Conservation (phyloP, 805 yeast genomes). For the Saccharomyces mikatae region DNA sequence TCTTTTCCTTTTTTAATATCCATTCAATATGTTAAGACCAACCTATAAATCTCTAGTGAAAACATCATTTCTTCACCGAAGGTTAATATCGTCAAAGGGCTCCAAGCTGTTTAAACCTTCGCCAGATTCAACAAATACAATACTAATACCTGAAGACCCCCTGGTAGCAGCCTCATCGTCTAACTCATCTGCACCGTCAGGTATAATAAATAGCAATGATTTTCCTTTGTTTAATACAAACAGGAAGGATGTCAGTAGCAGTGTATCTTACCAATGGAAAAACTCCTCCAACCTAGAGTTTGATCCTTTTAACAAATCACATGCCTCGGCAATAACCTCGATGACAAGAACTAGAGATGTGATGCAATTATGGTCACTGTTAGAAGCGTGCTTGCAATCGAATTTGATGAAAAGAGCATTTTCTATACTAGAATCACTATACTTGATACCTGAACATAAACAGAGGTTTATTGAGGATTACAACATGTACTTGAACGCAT, state of each 20-base stretch:
- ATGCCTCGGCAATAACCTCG: slow-evolving; percentile 8
- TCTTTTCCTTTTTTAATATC: not conserved
- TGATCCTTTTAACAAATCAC: slow-evolving; percentile 24
- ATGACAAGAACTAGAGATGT: slow-evolving; percentile 33
- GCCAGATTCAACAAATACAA: slow-evolving; percentile 2
- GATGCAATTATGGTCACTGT: slow-evolving; percentile 62
- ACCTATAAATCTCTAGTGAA: slow-evolving; percentile 6
- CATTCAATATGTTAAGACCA: slow-evolving; percentile 10
- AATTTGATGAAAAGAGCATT: slow-evolving; percentile 64
- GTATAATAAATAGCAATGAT: not conserved
- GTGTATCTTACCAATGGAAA: slow-evolving; percentile 11
- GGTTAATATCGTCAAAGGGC: slow-evolving; percentile 13
- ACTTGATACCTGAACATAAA: slow-evolving; percentile 37
- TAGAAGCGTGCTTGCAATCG: slow-evolving; percentile 69
- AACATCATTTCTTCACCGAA: slow-evolving; percentile 7
- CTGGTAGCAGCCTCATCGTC: not conserved
- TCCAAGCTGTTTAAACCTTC: slow-evolving; percentile 9
- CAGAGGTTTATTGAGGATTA: slow-evolving; percentile 55
- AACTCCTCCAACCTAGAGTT: slow-evolving; percentile 3
- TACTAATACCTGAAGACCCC: slow-evolving; percentile 1
- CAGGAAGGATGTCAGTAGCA: not conserved
- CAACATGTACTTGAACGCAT: slow-evolving; percentile 49
- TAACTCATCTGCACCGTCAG: not conserved
- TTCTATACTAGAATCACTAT: slow-evolving; percentile 53
- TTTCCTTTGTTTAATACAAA: not conserved